A percentile compares a stretch with the other conserved stretches of the same genome.
These are phyloP conservation scores for Exophiala sp. DNA, from an alignment of 2,329 filamentous ascomycete genomes.

Conservation along the genomic window DNA sequence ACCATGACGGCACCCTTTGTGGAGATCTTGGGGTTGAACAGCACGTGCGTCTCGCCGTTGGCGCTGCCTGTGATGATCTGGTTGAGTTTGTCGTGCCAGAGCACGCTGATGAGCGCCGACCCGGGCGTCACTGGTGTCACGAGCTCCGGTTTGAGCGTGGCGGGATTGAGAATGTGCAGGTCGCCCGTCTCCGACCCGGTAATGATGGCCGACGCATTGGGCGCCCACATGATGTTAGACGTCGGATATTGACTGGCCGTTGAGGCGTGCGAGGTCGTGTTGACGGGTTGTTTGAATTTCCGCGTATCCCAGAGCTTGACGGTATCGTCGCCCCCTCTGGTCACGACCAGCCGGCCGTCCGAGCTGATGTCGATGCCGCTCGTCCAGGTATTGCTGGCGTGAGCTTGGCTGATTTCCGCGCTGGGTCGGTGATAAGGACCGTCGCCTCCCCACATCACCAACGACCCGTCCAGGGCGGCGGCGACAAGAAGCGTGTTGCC, in stretches of 20 bases:
- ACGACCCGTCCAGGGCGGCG: constrained; percentile 78
- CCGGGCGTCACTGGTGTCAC: constrained; percentile 84
- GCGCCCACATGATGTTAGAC: constrained; percentile 83
- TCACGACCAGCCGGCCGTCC: constrained; percentile 85
- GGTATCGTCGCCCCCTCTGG: constrained; percentile 79
- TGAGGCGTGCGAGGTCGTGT: constrained; percentile 69
- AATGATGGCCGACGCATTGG: constrained; percentile 74
- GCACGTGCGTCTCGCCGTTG: constrained; percentile 79
- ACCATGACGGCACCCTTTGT: constrained; percentile 75
- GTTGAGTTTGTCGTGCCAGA: constrained; percentile 93
- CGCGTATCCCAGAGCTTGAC: constrained; percentile 97
- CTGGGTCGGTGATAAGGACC: constrained; percentile 77
- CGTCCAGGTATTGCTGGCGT: constrained; percentile 79
- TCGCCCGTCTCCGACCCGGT: constrained; percentile 82
- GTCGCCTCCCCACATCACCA: constrained; percentile 88
- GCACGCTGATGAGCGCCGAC: constrained; percentile 71
- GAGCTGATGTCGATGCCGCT: constrained; percentile 83
- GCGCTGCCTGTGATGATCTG: constrained; percentile 93
- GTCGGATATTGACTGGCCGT: constrained; percentile 79
- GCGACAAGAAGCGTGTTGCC: constrained; percentile 71
- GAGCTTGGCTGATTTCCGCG: constrained; percentile 77
- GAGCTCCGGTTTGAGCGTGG: constrained; percentile 76
- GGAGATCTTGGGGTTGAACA: constrained; percentile 85
- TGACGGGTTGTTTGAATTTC: constrained; percentile 87
- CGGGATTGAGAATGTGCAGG: constrained; percentile 88